Percentiles rank a stretch among this genome's conserved stretches.
Conservation (phyloP, 1,139 yeast genomes). For the Hyphopichia pseudoburtonii region DNA sequence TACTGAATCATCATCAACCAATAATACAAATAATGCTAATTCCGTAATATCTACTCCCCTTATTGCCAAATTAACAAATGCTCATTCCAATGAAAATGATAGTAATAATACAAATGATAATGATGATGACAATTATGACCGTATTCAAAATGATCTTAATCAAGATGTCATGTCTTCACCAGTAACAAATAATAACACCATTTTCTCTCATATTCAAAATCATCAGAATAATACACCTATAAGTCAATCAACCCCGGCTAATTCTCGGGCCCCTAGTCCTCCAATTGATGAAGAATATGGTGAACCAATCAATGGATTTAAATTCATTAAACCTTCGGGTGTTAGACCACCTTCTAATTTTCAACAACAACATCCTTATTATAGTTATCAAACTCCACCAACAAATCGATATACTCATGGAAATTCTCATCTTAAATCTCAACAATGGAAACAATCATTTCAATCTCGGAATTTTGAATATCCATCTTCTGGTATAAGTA, state of each 20-base stretch:
- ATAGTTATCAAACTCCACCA: slow-evolving; percentile 23
- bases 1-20: background rate
- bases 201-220: slow-evolving; percentile 6
- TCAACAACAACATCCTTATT: slow-evolving; percentile 6
- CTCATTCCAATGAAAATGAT: slow-evolving; percentile 5
- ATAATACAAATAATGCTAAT: background rate
- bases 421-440: slow-evolving; percentile 6
- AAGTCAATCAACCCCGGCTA: slow-evolving; percentile 38
- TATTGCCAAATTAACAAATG: background rate
- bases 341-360: background rate
- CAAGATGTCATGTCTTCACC: slow-evolving; percentile 5
- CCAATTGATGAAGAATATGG: slow-evolving; percentile 25
- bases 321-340: slow-evolving; percentile 26
- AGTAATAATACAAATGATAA: slow-evolving; percentile 5
- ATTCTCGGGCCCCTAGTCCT: slow-evolving; percentile 30
- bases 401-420: too few species aligned
- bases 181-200: slow-evolving; percentile 5
- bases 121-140: slow-evolving; percentile 13
- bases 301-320: slow-evolving; percentile 33
- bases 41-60: background rate
- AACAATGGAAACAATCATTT: slow-evolving; percentile 16
- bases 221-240: slow-evolving; percentile 28
- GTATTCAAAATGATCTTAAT: slow-evolving; percentile 1
- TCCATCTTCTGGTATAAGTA: background rate
- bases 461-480: slow-evolving; percentile 14